Conservation (phyloP, 1,284 basidiomycete species). For the Leucoagaricus sp. region DNA sequence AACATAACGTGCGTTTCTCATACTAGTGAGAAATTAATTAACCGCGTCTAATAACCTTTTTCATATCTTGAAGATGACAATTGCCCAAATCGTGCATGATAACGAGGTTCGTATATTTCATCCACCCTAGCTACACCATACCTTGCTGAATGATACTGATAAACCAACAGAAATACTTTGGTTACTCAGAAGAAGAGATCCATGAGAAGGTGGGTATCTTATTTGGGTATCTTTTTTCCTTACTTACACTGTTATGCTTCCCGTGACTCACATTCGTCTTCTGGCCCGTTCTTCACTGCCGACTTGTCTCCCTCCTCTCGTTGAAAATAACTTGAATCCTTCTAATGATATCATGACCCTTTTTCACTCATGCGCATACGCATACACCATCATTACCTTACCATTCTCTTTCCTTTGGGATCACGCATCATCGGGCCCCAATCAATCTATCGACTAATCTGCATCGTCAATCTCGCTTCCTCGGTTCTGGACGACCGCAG, state of each 20-base stretch:
- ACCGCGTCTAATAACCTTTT: not conserved
- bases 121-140: not conserved
- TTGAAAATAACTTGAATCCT: too few species aligned
- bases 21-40: not conserved
- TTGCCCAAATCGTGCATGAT: conserved; percentile 94
- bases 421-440: too few species aligned
- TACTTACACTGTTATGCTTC: not conserved
- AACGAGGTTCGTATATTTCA: conserved; percentile 64
- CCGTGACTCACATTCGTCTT: too few species aligned
- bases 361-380: too few species aligned
- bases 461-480: not conserved
- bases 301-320: too few species aligned
- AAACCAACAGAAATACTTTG: conserved; percentile 56
- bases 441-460: not conserved
- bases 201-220: conserved; percentile 63
- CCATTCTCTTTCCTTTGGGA: not conserved
- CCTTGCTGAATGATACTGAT: not conserved
- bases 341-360: too few species aligned
- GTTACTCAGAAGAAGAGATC: conserved; percentile 77
- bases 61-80: conserved; percentile 66
- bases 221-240: conserved; percentile 19
- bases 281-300: too few species aligned
- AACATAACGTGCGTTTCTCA: conserved; percentile 72
- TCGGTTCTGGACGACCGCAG: conserved; percentile 35
- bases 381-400: not conserved